Evolutionary conservation across 192 early-diverging fungal species (phyloP).

Genomic region (Thoreauomyces humboldtii): DNA sequence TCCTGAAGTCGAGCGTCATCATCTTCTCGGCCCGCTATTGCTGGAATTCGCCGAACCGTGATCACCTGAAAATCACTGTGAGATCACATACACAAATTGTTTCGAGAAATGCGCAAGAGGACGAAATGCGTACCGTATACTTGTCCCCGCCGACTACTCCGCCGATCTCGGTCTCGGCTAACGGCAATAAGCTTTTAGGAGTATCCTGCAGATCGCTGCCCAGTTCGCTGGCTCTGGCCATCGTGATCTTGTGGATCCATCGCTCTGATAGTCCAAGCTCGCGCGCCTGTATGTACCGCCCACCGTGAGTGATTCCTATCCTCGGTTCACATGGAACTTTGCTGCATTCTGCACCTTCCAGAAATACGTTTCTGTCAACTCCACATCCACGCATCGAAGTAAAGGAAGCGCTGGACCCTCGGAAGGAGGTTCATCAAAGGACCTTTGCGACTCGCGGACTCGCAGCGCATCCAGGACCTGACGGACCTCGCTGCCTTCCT

Average conservation of each 20-base stretch:
- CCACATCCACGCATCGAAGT: constrained; percentile 28
- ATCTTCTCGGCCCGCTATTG: constrained; percentile 11
- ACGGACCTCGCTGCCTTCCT: constrained; percentile 19
- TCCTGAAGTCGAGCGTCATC: constrained; percentile 26
- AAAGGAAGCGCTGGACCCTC: constrained; percentile 25
- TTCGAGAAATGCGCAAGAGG: neutral
- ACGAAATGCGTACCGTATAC: constrained; percentile 29
- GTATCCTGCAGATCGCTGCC: constrained; percentile 17
- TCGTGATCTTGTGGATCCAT: constrained; percentile 33
- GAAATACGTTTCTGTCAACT: constrained; percentile 34
- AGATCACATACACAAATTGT: neutral
- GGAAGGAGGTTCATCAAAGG: constrained; percentile 1
- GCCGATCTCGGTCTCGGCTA: constrained; percentile 20
- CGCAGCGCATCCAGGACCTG: constrained; percentile 19
- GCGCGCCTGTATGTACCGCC: constrained; percentile 10
- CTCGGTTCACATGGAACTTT: neutral
- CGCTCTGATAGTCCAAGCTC: constrained; percentile 32
- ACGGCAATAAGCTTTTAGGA: constrained; percentile 1
- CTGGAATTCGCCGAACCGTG: constrained; percentile 30
- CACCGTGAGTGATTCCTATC: neutral
- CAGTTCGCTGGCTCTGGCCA: constrained; percentile 26
- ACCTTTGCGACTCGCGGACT: neutral
- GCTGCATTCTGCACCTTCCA: constrained; percentile 25
- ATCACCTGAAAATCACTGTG: constrained; percentile 17
- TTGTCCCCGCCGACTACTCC: constrained; percentile 31